Evolutionary conservation across 805 yeast species (phyloP).

Genomic region (Cyberlindnera suaveolens): DNA sequence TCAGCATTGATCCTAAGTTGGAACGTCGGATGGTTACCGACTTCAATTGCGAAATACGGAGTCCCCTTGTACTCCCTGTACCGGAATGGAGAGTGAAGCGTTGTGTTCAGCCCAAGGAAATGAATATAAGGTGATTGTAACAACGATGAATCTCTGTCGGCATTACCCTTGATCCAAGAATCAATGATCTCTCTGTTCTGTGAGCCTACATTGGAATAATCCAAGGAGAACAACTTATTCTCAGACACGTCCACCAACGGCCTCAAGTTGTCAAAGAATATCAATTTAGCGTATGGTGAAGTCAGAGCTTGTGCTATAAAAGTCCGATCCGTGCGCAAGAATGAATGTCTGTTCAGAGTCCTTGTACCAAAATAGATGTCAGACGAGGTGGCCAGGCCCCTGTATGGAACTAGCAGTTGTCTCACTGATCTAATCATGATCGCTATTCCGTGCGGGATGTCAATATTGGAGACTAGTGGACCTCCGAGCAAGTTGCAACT

Average conservation of each 20-base stretch:
- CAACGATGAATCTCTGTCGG: slow-evolving; percentile 4
- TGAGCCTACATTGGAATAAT: slow-evolving; percentile 14
- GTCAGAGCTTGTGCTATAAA: slow-evolving; percentile 38
- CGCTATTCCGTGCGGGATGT: neutral
- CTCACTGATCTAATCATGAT: neutral
- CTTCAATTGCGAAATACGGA: slow-evolving; percentile 61
- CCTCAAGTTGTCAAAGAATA: slow-evolving; percentile 28
- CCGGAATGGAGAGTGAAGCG: slow-evolving; percentile 32
- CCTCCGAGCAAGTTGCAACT: no score
- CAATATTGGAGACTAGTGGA: no score
- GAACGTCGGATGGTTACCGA: slow-evolving; percentile 28
- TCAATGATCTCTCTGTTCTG: slow-evolving; percentile 13
- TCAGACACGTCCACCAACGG: slow-evolving; percentile 20
- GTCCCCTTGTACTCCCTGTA: slow-evolving; percentile 50
- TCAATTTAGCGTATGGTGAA: slow-evolving; percentile 39
- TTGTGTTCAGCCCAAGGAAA: slow-evolving; percentile 38
- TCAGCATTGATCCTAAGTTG: slow-evolving; percentile 2
- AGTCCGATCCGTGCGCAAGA: slow-evolving; percentile 43
- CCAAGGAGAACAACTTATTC: slow-evolving; percentile 6
- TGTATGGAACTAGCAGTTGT: neutral
- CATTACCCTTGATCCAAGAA: slow-evolving; percentile 19
- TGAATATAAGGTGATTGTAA: slow-evolving; percentile 17
- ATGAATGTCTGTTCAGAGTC: slow-evolving; percentile 50
- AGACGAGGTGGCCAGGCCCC: slow-evolving; percentile 3
- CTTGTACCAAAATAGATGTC: slow-evolving; percentile 41